These are phyloP conservation scores for Solanum chilense DNA, from an alignment of 257 asterid species.

Conservation along the genomic window DNA sequence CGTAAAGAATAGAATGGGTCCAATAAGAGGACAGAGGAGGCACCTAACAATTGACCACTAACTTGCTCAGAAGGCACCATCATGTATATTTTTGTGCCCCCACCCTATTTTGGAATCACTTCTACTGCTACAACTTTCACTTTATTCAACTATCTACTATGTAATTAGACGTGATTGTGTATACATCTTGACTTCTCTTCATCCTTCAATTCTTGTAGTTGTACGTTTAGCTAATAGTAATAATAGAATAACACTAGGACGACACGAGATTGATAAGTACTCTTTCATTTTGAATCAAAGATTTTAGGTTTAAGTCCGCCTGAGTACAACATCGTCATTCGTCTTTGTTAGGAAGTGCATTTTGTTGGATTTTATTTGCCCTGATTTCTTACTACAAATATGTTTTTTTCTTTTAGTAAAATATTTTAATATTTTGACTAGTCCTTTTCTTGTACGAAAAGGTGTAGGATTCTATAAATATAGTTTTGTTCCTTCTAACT, in stretches of 20 bases:
- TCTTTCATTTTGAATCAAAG: too few relatives aligned
- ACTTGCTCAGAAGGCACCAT: not conserved
- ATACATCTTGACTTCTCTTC: not conserved
- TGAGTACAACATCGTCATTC: too few relatives aligned
- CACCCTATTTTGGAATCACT: not conserved
- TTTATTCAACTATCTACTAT: not conserved
- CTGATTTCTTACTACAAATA: too few relatives aligned
- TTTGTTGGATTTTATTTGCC: too few relatives aligned
- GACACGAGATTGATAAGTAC: not conserved
- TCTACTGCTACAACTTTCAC: not conserved
- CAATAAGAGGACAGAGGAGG: not conserved
- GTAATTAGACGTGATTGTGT: not conserved
- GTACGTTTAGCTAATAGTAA: not conserved
- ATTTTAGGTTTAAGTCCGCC: too few relatives aligned
- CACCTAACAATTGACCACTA: slow-evolving; percentile 22
- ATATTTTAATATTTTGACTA: too few relatives aligned
- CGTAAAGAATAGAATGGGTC: not conserved
- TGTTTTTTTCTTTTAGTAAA: too few relatives aligned
- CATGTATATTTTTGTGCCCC: not conserved
- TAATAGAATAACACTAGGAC: not conserved
- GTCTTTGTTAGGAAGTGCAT: too few relatives aligned
- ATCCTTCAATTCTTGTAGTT: not conserved
- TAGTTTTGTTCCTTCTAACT: too few relatives aligned
- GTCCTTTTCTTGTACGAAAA: too few relatives aligned
- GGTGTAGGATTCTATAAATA: too few relatives aligned